Evolutionary conservation across 163 green algal species (phyloP).

Genomic region (Prototheca wickerhamii): DNA sequence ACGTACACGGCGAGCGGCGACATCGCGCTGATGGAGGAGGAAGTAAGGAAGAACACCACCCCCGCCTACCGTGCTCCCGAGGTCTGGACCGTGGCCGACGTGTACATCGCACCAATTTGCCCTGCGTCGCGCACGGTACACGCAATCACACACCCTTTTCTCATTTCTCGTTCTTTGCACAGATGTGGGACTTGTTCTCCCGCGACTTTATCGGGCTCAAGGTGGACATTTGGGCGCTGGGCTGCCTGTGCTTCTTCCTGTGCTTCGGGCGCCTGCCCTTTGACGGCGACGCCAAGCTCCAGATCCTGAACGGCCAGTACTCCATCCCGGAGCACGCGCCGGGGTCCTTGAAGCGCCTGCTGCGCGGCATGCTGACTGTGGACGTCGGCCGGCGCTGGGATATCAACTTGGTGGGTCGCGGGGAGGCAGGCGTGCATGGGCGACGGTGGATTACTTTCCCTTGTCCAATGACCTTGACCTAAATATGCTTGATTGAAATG

Average conservation of each 20-base stretch:
- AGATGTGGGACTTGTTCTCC: constrained; percentile 84
- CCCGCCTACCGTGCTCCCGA: constrained; percentile 88
- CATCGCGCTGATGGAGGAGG: constrained; percentile 69
- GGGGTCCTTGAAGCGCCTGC: neutral
- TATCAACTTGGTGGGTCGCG: constrained; percentile 7
- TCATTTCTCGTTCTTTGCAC: neutral
- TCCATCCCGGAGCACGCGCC: constrained; percentile 3
- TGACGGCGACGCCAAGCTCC: constrained; percentile 64
- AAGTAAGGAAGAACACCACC: constrained; percentile 78
- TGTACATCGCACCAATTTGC: neutral
- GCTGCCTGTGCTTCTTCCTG: constrained; percentile 75
- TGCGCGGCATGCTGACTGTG: constrained; percentile 5
- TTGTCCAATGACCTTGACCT: too few species aligned
- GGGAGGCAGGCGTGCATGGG: neutral
- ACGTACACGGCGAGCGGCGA: constrained; percentile 35
- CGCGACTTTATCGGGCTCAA: constrained; percentile 62
- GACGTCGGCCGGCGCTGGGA: constrained; percentile 1
- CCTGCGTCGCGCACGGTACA: neutral
- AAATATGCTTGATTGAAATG: too few species aligned
- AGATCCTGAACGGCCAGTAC: constrained; percentile 21
- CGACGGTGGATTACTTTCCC: too few species aligned
- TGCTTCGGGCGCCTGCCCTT: constrained; percentile 72
- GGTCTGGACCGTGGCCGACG: constrained; percentile 43
- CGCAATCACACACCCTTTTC: neutral
- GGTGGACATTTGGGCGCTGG: constrained; percentile 81